phyloP scores from a whole-genome alignment of 306 rosid genomes.

The Vigna mungo region DNA sequence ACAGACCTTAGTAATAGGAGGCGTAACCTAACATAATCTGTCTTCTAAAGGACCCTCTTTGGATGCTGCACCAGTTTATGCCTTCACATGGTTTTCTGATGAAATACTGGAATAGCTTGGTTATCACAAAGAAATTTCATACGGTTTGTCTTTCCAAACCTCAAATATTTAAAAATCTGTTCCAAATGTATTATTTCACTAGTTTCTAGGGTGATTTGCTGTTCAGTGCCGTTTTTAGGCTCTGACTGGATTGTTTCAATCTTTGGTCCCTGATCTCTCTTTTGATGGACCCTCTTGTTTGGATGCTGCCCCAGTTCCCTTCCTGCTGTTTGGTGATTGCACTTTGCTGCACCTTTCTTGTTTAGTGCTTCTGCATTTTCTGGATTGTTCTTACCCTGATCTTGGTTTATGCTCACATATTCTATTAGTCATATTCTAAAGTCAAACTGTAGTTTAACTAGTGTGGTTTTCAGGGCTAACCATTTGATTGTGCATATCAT shows the following conservation, averaged over 20 bases:
- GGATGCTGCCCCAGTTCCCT: not conserved
- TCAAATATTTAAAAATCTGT: not conserved
- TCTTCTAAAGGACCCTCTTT: too few species aligned
- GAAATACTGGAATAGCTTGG: not conserved
- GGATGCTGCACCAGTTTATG: too few species aligned
- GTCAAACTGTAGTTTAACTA: constrained; percentile 18
- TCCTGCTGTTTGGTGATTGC: not conserved
- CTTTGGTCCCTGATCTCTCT: constrained; percentile 4
- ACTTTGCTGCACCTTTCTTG: not conserved
- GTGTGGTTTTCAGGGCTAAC: constrained; percentile 4
- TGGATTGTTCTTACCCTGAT: not conserved
- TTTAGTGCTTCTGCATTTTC: constrained; percentile 1
- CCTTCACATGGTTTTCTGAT: not conserved
- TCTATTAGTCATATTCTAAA: constrained; percentile 17
- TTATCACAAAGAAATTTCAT: not conserved
- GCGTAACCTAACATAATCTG: too few species aligned
- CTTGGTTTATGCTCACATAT: not conserved
- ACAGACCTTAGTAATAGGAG: too few species aligned
- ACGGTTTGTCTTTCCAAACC: not conserved
- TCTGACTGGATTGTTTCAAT: not conserved
- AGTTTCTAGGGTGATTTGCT: not conserved
- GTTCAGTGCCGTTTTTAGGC: not conserved
- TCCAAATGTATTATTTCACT: not conserved
- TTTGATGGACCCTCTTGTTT: not conserved
- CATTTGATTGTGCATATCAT: constrained; percentile 16